Percentiles rank a stretch among this genome's conserved stretches.
Conservation (phyloP, 2,329 filamentous ascomycete species). For the Cladophialophora bantiana region DNA sequence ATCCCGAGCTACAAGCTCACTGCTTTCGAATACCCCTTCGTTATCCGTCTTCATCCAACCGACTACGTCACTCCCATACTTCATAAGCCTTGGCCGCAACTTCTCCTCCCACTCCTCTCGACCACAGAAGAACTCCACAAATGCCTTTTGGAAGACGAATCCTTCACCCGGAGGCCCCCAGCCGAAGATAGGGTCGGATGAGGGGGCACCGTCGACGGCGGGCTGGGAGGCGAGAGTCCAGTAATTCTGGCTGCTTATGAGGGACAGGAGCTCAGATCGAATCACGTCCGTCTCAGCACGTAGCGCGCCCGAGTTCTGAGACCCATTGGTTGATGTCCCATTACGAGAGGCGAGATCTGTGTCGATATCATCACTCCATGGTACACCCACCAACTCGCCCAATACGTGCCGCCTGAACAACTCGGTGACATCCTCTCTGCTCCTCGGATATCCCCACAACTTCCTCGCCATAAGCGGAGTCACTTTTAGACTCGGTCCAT, state of each 20-base stretch:
- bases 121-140: slow-evolving; percentile 94
- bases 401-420: slow-evolving; percentile 83
- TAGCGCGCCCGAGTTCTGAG: slow-evolving; percentile 52
- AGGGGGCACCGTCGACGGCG: slow-evolving; percentile 84
- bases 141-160: slow-evolving; percentile 97
- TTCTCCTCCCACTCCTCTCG: slow-evolving; percentile 69
- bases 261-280: slow-evolving; percentile 71
- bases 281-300: slow-evolving; percentile 85
- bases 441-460: slow-evolving; percentile 82
- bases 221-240: slow-evolving; percentile 97
- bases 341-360: background rate
- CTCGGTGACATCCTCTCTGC: slow-evolving; percentile 73
- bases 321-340: slow-evolving; percentile 15
- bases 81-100: slow-evolving; percentile 69
- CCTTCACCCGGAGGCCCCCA: slow-evolving; percentile 88
- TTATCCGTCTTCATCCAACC: slow-evolving; percentile 89
- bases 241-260: slow-evolving; percentile 83
- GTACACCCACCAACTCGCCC: slow-evolving; percentile 80
- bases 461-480: slow-evolving; percentile 81
- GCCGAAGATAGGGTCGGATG: slow-evolving; percentile 79
- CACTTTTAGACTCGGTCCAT: slow-evolving; percentile 93
- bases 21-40: slow-evolving; percentile 75
- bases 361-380: slow-evolving; percentile 88
- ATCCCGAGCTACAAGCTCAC: slow-evolving; percentile 10
- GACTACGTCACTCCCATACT: slow-evolving; percentile 68